Percentiles rank a stretch among this genome's conserved stretches.
Evolutionary conservation across 1,139 yeast species (phyloP).

Genomic region (Arxiozyma bovina): DNA sequence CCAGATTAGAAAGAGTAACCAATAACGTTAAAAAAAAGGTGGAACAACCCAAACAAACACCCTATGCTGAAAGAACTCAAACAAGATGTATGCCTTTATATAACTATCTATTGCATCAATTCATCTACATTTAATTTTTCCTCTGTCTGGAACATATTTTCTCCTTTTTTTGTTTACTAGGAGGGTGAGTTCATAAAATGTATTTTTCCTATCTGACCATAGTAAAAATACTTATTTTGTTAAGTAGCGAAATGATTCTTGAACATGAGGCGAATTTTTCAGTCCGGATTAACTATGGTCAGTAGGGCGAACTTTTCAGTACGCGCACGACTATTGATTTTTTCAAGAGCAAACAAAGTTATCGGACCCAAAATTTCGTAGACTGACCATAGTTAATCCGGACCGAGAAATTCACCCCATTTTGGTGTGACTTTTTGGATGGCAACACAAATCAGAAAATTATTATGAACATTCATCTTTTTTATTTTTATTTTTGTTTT

Average conservation of each 20-base stretch:
- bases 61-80: not conserved
- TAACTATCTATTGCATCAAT: not conserved
- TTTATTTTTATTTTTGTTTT: not conserved
- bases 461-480: not conserved
- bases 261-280: constrained; percentile 5
- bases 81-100: not conserved
- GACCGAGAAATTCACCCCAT: constrained; percentile 6
- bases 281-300: not conserved
- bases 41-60: not conserved
- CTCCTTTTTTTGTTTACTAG: not conserved
- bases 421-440: not conserved
- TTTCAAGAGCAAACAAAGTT: not conserved
- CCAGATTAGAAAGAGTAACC: not conserved
- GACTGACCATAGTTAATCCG: constrained; percentile 9
- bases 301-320: not conserved
- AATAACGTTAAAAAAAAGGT: too few relatives aligned
- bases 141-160: too few relatives aligned
- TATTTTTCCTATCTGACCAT: constrained; percentile 1
- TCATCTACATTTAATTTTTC: not conserved
- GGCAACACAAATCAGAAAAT: not conserved
- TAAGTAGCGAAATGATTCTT: not conserved
- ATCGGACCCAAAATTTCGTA: constrained; percentile 5
- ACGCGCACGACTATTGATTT: not conserved
- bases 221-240: not conserved
- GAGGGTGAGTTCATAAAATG: not conserved